A percentile compares a stretch with the other conserved stretches of the same genome.
These are phyloP conservation scores for Lipomyces chichibuensis DNA, from an alignment of 805 yeast species.

Conservation along the genomic window DNA sequence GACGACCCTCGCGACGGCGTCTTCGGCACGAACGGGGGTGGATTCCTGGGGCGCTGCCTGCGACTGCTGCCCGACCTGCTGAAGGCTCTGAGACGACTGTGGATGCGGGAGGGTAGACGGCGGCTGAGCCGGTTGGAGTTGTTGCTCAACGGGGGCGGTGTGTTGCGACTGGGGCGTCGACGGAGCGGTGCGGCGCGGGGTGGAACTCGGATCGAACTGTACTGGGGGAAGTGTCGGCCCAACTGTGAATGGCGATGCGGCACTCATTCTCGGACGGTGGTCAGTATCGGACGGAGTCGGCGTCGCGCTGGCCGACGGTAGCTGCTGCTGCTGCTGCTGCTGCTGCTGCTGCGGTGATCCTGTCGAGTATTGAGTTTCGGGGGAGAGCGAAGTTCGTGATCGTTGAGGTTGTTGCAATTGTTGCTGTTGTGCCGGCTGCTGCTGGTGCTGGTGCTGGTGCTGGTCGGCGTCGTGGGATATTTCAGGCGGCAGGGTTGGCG, in stretches of 20 bases:
- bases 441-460: neutral
- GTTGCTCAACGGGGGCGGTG: neutral
- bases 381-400: neutral
- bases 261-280: neutral
- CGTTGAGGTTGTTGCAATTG: neutral
- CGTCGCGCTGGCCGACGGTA: constrained; percentile 3
- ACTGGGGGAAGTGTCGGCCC: constrained; percentile 40
- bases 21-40: constrained; percentile 43
- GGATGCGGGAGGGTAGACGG: neutral
- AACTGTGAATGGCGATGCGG: constrained; percentile 31
- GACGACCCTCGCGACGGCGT: constrained; percentile 44
- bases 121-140: neutral
- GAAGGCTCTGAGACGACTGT: neutral
- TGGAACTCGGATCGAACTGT: constrained; percentile 38
- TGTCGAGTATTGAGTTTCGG: neutral
- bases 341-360: neutral
- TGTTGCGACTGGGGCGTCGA: neutral
- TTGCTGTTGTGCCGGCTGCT: constrained; percentile 1
- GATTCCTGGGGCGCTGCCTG: constrained; percentile 7
- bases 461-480: neutral
- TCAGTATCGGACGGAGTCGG: neutral
- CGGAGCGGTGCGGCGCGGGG: constrained; percentile 23
- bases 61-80: constrained; percentile 9
- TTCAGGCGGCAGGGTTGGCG: constrained; percentile 3
- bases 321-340: neutral